A percentile compares a stretch with the other conserved stretches of the same genome.
These are phyloP conservation scores for Dalbergia cochinchinensis DNA, from an alignment of 306 rosid species.

Conservation along the genomic window DNA sequence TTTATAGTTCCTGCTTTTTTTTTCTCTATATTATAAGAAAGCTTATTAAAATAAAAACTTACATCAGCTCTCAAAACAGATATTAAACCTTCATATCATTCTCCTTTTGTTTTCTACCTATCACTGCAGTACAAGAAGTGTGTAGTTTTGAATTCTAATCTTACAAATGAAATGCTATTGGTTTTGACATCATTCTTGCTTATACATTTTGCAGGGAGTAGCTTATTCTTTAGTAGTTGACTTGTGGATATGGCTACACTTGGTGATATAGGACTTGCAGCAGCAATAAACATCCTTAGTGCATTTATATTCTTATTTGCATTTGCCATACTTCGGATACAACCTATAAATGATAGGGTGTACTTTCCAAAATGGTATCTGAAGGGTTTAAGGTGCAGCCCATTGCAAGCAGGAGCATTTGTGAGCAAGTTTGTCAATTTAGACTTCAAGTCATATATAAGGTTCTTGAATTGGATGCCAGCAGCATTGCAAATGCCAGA, in stretches of 20 bases:
- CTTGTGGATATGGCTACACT: slow-evolving; percentile 72
- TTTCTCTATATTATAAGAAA: slow-evolving; percentile 9
- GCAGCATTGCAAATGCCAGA: slow-evolving; percentile 96
- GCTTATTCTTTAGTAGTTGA: slow-evolving; percentile 19
- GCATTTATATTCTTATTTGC: slow-evolving; percentile 78
- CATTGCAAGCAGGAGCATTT: slow-evolving; percentile 70
- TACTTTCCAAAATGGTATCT: slow-evolving; percentile 99
- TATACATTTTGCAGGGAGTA: slow-evolving; percentile 51
- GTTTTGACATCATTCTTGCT: slow-evolving; percentile 18
- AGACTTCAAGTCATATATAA: slow-evolving; percentile 79
- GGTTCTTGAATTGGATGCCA: slow-evolving; percentile 93
- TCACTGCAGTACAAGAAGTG: slow-evolving; percentile 22
- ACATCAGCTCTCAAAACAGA: slow-evolving; percentile 20
- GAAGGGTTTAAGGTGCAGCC: slow-evolving; percentile 87
- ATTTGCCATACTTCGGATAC: slow-evolving; percentile 88
- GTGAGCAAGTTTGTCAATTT: slow-evolving; percentile 85
- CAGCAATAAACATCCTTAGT: slow-evolving; percentile 84
- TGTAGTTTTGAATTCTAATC: slow-evolving; percentile 20
- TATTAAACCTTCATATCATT: slow-evolving; percentile 23
- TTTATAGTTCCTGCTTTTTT: slow-evolving; percentile 9
- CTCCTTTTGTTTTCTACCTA: slow-evolving; percentile 1
- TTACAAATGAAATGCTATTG: slow-evolving; percentile 10
- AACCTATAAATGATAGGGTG: slow-evolving; percentile 94
- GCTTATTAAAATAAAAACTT: not conserved
- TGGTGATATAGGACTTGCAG: slow-evolving; percentile 85